Base-by-base conservation (phyloP, 2,329 filamentous ascomycete species). In the Penicillium sp. region DNA sequence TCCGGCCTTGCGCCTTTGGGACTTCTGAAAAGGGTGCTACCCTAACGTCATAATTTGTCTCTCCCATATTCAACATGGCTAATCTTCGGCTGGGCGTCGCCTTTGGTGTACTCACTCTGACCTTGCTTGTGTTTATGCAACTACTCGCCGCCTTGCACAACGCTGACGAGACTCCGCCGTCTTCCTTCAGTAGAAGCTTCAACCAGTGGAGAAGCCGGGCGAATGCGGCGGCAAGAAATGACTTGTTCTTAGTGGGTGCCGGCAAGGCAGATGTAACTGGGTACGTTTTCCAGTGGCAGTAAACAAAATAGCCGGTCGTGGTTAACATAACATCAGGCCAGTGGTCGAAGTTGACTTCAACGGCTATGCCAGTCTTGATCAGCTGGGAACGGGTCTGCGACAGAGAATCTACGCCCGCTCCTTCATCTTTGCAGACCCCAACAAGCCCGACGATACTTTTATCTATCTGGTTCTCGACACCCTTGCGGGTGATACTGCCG, bases 281-380 rank as follows among this genome's bases (percentile, higher is more conserved):
- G 80, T 85, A 76, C 24, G 59, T 25, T 27, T n/a, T 44, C 16
- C 35, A 5, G 30, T 52, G 22, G 14, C 20, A n/a, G 22, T 25
- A 16, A 38, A 20, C 39, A 25, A 41, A 24, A 25, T 27, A 10
- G 24, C 25, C 24, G 24, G 39, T 27, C 39, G 22, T 10, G 8
- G 39, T 49, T 39, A 46, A 40, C 24, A 7, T 16, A 8, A 18
- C 40, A 31, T 14, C 55, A 84, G 89, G 2, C 90, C 91, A 0
- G 90, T 95, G 11, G 91, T 95, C 20, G 90, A 96, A 70, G 82
- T 96, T 66, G 91, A 90, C 63, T 81, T 96, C 68, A 94, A 92
- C 80, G 92, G 92, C 55, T 96, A 96, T 76, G 92, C 92, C 28
- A 88, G 92, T 69, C 77, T 86, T n/a, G 82, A 82, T 38, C 92